Conservation (phyloP, 2,329 filamentous ascomycete genomes). For the Diaporthe vaccinii region DNA sequence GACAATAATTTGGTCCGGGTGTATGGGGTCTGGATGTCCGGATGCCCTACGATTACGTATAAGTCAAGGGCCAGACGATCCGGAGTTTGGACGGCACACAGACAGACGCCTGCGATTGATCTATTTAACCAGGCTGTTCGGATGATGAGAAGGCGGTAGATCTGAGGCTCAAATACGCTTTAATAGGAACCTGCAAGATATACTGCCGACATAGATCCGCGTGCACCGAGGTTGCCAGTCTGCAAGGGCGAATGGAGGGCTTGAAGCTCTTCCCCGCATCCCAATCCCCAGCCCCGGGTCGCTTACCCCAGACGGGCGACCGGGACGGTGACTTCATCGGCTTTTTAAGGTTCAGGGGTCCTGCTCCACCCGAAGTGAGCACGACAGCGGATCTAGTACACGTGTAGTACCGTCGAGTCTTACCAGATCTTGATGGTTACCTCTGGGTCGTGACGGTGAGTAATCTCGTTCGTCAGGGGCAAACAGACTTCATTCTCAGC, state of each 20-base stretch:
- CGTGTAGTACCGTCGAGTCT: neutral
- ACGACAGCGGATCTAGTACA: neutral
- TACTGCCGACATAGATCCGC: conserved; percentile 8
- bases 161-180: conserved; percentile 20
- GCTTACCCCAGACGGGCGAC: conserved; percentile 30
- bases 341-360: conserved; percentile 26
- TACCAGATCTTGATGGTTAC: neutral
- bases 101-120: neutral
- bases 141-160: too few relatives aligned
- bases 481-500: neutral
- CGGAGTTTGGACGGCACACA: neutral
- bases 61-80: neutral
- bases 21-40: neutral
- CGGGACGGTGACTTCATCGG: conserved; percentile 33
- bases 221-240: conserved; percentile 19
- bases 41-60: neutral
- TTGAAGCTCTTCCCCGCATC: conserved; percentile 22
- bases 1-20: neutral
- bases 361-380: neutral
- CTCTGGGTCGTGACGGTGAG: neutral
- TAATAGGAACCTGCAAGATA: neutral
- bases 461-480: too few relatives aligned
- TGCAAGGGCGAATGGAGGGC: conserved; percentile 26
- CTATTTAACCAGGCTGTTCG: neutral
- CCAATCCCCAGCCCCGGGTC: neutral